A percentile compares a stretch with the other conserved stretches of the same genome.
Evolutionary conservation across 179 eudicot species (phyloP).

Genomic region (Sideroxylon spinosum): DNA sequence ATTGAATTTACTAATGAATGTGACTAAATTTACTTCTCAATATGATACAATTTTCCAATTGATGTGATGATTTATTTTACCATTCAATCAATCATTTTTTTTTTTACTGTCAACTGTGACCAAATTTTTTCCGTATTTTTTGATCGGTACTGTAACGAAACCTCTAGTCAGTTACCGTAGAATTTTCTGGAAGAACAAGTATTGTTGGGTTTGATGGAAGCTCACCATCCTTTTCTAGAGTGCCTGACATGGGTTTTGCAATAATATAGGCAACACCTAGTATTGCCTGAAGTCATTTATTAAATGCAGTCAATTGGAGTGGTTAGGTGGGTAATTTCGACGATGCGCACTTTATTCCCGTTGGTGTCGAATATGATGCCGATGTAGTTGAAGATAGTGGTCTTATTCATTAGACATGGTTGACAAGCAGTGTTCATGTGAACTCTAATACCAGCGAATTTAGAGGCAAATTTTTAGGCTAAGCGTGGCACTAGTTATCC

Average conservation of each 20-base stretch:
- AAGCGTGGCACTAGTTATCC: not conserved
- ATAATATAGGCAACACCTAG: not conserved
- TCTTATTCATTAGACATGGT: not conserved
- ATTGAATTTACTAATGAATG: no score
- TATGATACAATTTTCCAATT: no score
- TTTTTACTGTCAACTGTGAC: no score
- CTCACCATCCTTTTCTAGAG: not conserved
- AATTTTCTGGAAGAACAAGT: not conserved
- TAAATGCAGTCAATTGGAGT: not conserved
- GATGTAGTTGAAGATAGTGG: not conserved
- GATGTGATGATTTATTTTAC: no score
- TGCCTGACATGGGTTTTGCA: slow-evolving; percentile 1
- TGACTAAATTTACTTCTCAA: no score
- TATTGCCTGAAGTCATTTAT: not conserved
- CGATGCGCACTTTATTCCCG: not conserved
- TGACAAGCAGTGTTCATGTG: not conserved
- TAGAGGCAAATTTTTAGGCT: not conserved
- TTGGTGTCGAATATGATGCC: not conserved
- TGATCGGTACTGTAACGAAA: no score
- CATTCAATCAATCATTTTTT: no score
- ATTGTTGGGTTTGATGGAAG: not conserved
- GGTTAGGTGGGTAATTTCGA: not conserved
- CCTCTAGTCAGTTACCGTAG: no score
- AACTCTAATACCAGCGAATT: not conserved
- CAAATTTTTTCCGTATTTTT: no score